phyloP scores from a whole-genome alignment of 2,329 filamentous ascomycete genomes.

The Fusarium duplospermum region DNA sequence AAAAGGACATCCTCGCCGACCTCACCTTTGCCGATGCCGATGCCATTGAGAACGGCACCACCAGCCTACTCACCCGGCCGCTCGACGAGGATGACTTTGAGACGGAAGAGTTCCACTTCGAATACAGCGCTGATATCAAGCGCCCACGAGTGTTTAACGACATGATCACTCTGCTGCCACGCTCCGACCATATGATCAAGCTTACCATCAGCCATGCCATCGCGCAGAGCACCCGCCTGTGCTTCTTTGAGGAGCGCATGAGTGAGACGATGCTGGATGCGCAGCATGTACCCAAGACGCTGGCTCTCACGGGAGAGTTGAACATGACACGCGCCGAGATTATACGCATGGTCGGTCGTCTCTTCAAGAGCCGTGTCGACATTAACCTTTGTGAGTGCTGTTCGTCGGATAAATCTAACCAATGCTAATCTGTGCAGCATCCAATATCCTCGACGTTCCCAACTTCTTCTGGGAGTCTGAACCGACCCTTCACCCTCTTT shows the following conservation, averaged over 20 bases:
- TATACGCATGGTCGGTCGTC: constrained; percentile 86
- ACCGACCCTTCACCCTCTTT: constrained; percentile 92
- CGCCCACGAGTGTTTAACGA: constrained; percentile 96
- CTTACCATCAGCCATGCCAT: constrained; percentile 97
- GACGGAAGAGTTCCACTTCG: constrained; percentile 98
- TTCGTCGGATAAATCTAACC: neutral
- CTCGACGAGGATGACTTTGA: constrained; percentile 92
- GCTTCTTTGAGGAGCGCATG: constrained; percentile 97
- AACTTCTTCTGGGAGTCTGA: constrained; percentile 99
- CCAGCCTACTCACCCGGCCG: constrained; percentile 79
- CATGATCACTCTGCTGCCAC: constrained; percentile 96
- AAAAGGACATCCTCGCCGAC: constrained; percentile 96
- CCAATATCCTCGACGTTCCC: constrained; percentile 94
- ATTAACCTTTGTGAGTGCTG: constrained; percentile 89
- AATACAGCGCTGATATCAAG: constrained; percentile 89
- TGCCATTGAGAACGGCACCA: constrained; percentile 69
- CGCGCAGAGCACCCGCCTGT: constrained; percentile 95
- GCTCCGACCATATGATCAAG: constrained; percentile 97
- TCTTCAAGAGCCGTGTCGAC: constrained; percentile 95
- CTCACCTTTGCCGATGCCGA: constrained; percentile 84
- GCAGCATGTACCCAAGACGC: constrained; percentile 88
- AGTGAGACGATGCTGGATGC: constrained; percentile 92
- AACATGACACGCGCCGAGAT: constrained; percentile 94
- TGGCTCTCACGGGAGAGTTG: constrained; percentile 89
- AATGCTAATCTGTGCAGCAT: constrained; percentile 66